Conservation (phyloP, 306 rosid genomes). For the Sicyos baderoa region DNA sequence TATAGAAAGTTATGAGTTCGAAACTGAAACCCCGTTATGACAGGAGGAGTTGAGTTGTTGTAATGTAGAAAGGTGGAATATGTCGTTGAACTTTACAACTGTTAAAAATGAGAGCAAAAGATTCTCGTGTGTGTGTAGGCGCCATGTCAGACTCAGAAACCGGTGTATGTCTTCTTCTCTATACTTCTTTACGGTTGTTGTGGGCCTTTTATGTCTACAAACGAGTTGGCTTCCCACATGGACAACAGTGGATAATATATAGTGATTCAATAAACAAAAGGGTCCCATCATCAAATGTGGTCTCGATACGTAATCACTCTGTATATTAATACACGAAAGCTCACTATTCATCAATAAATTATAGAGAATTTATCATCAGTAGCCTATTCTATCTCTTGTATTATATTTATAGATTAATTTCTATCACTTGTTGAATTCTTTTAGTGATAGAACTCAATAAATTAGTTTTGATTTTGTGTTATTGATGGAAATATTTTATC, state of each 20-base stretch:
- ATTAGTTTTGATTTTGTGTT: too few relatives aligned
- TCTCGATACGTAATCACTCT: too few relatives aligned
- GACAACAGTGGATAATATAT: neutral
- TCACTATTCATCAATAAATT: too few relatives aligned
- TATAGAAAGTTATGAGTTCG: neutral
- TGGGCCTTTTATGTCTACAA: neutral
- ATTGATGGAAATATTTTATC: too few relatives aligned
- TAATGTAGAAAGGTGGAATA: constrained; percentile 21
- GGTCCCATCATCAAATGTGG: neutral
- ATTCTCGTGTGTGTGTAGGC: constrained; percentile 15
- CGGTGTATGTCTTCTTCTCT: constrained; percentile 21
- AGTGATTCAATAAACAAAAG: neutral
- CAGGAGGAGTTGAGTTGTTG: constrained; percentile 17
- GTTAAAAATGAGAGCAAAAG: constrained; percentile 9
- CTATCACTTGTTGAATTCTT: too few relatives aligned
- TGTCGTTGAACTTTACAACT: constrained; percentile 24
- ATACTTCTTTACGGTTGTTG: neutral
- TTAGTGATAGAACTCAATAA: too few relatives aligned
- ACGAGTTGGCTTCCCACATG: constrained; percentile 1
- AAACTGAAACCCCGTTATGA: constrained; percentile 25
- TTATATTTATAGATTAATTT: too few relatives aligned
- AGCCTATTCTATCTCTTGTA: too few relatives aligned
- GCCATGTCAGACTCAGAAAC: constrained; percentile 16
- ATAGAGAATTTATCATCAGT: too few relatives aligned
- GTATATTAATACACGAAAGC: too few relatives aligned